Base-by-base conservation (phyloP, 768 basidiomycete species). In the Lepiota subincarnata region DNA sequence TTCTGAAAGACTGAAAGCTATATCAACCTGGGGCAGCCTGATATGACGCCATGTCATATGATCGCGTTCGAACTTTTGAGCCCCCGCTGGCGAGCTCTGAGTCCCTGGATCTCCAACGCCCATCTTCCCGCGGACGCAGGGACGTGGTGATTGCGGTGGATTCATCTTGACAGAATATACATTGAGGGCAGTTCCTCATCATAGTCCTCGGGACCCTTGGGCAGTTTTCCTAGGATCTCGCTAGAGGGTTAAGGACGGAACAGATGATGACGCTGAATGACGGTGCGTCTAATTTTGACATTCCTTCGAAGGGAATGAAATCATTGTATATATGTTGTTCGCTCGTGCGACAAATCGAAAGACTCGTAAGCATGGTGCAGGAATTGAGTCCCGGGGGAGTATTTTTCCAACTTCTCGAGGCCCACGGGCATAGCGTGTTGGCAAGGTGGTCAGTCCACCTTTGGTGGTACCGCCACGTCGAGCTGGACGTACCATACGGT, bases 131-230 rank as follows among this genome's bases (percentile, higher is more conserved):
- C 43, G 37, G 36, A 53, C 43, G 8, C 52, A 53, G 52, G 52
- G 52, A 28, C 44, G 35, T 46, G 52, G 43, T 53, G 52, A 53
- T 53, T 53, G 36, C 52, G 43, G 52, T 18, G 19, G 20, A 14
- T n/a, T n/a, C 39, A 53, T 46, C 43, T 45, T 46, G 52, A 53
- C 45, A 46, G 43, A 44, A 45, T 37, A 19, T 18, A 18, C 28
- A 18, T 35, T 47, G 52, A 40, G 37, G 44, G 44, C 43, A 43
- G 18, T 34, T 22, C 44, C 26, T 53, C 44, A 45, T 16, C 31
- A 51, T 46, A 22, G 24, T 53, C 52, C 52, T 53, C 52, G 52
- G 52, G 52, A 53, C 52, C 52, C 52, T 53, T 45, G 24, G 28
- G 24, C 6, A 11, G 36, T 24, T 13, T 47, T 53, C 52, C 52